Evolutionary conservation across 2,329 filamentous ascomycete species (phyloP), one percentile per base, ranked within the genome.

Genomic region (Cytospora leucostoma): DNA sequence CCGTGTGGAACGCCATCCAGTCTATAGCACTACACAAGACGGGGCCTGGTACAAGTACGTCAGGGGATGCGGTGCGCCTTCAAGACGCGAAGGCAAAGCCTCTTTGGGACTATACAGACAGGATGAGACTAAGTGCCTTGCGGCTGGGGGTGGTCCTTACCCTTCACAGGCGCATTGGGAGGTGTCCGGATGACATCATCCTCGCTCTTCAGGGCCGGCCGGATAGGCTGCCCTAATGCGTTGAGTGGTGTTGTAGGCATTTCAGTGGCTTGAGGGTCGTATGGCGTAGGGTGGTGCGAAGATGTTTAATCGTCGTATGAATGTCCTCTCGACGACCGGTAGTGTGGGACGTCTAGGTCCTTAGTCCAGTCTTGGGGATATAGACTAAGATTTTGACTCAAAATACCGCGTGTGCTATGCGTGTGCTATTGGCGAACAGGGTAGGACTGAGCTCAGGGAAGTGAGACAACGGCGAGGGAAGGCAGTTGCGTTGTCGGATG

Each of bases 171-270:
- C n/a, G 47, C 65, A n/a, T 37, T 44, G 27, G 56, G 53, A 17
- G 56, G 52, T 15, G 53, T 51, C 33, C 59, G 56, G 21, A 50
- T 27, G 58, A 56, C 59, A 56, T 67, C 63, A 21, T 62, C 64
- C 37, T 66, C 61, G 61, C 32, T 44, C 67, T 62, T 65, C 35
- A 70, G 52, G 35, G 63, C 63, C 32, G 67, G 63, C 47, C 67
- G 66, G 40, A 65, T 56, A 38, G 63, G 62, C 19, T 62, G 61
- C 12, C 65, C 64, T 40, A 64, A 57, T 17, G 61, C 57, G 50
- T 66, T 66, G 57, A 66, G 49, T 52, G 64, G 61, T 5, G 61
- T 51, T 8, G 57, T 47, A 47, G 64, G 56, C 61, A 64, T 66
- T 19, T 4, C 32, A n/a, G 7, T 32, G 33, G 21, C 15, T 27